These are phyloP conservation scores for Meredithiella fracta DNA, from an alignment of 2,329 filamentous ascomycete species.

Conservation along the genomic window DNA sequence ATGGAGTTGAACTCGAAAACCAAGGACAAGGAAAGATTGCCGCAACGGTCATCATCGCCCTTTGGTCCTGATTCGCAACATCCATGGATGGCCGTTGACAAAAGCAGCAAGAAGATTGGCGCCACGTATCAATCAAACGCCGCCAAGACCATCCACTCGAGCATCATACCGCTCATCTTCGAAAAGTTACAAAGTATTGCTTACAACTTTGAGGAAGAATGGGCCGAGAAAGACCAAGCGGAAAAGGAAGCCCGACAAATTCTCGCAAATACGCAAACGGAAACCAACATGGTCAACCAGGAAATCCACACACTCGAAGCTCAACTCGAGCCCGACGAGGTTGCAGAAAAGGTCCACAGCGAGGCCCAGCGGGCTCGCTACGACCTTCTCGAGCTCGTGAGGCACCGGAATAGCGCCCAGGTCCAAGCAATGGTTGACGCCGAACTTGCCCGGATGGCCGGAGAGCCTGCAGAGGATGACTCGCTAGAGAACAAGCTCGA, in stretches of 20 bases:
- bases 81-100: constrained; percentile 19
- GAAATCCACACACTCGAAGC: constrained; percentile 42
- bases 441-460: constrained; percentile 31
- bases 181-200: constrained; percentile 59
- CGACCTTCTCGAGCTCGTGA: constrained; percentile 32
- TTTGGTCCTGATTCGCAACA: constrained; percentile 47
- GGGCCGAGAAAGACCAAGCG: constrained; percentile 54
- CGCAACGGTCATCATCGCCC: constrained; percentile 59
- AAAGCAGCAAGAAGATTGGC: constrained; percentile 25
- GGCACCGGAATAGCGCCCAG: constrained; percentile 36
- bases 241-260: constrained; percentile 51
- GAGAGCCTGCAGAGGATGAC: constrained; percentile 21
- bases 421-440: constrained; percentile 34
- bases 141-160: constrained; percentile 51
- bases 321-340: constrained; percentile 38
- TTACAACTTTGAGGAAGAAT: constrained; percentile 56
- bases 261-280: constrained; percentile 49
- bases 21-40: constrained; percentile 43
- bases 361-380: constrained; percentile 35
- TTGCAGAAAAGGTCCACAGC: constrained; percentile 31
- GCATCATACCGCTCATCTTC: constrained; percentile 50
- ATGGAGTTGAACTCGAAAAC: constrained; percentile 54
- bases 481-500: constrained; percentile 38
- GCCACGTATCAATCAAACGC: constrained; percentile 42
- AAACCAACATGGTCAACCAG: constrained; percentile 44